Conservation (phyloP, 805 yeast species). For the Barnettozyma sucrosica region DNA sequence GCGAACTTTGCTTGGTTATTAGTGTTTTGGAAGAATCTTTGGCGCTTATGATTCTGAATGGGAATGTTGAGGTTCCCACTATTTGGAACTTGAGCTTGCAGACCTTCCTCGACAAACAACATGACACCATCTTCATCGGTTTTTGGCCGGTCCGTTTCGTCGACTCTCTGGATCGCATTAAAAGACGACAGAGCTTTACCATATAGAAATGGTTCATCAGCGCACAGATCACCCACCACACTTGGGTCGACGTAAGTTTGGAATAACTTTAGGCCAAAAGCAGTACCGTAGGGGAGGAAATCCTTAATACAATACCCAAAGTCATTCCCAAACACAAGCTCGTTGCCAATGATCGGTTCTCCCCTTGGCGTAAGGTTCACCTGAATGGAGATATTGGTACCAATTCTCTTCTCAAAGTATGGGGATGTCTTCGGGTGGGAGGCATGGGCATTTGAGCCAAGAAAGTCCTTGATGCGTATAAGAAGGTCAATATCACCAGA, state of each 20-base stretch:
- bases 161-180: constrained; percentile 34
- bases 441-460: constrained; percentile 36
- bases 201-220: constrained; percentile 56
- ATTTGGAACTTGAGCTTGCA: constrained; percentile 6
- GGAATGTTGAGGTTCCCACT: constrained; percentile 31
- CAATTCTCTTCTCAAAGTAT: constrained; percentile 21
- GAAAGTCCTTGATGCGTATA: constrained; percentile 42
- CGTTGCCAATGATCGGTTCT: constrained; percentile 38
- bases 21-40: constrained; percentile 37
- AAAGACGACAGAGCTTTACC: constrained; percentile 57
- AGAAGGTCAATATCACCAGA: constrained; percentile 34
- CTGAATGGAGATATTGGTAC: constrained; percentile 32
- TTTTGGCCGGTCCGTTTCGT: constrained; percentile 7
- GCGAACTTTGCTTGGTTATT: constrained; percentile 34
- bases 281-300: constrained; percentile 49
- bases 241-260: constrained; percentile 57
- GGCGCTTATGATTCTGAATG: constrained; percentile 32
- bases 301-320: constrained; percentile 54
- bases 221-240: constrained; percentile 54
- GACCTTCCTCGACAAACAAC: constrained; percentile 20
- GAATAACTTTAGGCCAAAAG: constrained; percentile 52
- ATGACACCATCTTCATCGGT: constrained; percentile 11
- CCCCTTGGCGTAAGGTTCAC: constrained; percentile 37
- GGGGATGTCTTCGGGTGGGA: constrained; percentile 23
- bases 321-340: constrained; percentile 66